Base-by-base conservation (phyloP, 2,329 filamentous ascomycete genomes). In the Mariannaea elegans region DNA sequence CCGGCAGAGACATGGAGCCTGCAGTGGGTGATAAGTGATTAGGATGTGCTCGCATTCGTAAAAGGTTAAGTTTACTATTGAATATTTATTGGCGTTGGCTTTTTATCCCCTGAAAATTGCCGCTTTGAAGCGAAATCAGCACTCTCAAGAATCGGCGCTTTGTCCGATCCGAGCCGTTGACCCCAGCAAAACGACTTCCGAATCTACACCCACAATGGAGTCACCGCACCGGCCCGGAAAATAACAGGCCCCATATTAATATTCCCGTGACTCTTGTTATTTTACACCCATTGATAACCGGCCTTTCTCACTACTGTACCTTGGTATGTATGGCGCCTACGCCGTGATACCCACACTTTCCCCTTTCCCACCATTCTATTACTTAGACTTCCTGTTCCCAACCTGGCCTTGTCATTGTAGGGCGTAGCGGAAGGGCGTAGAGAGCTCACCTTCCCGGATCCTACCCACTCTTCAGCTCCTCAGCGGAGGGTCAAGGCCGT, bases 401-500 rank as follows among this genome's bases (percentile, higher is more conserved):
- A 23, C 46, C 46, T 41, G 34, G 12, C 46, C 55, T 27, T 58
- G 42, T 53, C 34, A 10, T 19, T 27, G 21, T n/a, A 48, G 50
- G 49, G 56, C 50, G 50, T 19, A 16, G 12, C 6, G 13, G 13
- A 31, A 53, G 21, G 50, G 50, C 50, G 50, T 36, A 39, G 42
- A 32, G 23, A 9, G 41, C 41, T 47, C 54, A 3, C 34, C n/a
- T 7, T 38, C 36, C 21, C n/a, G n/a, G 47, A 10, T 29, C 16
- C 14, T 36, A 12, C 32, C 39, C 39, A 46, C 27, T 16, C n/a
- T 8, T 9, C 42, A 41, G 21, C 51, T 19, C 46, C 34, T 32
- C 9, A 12, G 16, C 29, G 56, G 56, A 49, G 56, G 44, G 34
- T 42, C 42, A 59, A 59, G 19, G 19, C 49, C 49, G 42, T 59